phyloP scores from a whole-genome alignment of 2,329 filamentous ascomycete genomes.

The Aspergillus sp. region DNA sequence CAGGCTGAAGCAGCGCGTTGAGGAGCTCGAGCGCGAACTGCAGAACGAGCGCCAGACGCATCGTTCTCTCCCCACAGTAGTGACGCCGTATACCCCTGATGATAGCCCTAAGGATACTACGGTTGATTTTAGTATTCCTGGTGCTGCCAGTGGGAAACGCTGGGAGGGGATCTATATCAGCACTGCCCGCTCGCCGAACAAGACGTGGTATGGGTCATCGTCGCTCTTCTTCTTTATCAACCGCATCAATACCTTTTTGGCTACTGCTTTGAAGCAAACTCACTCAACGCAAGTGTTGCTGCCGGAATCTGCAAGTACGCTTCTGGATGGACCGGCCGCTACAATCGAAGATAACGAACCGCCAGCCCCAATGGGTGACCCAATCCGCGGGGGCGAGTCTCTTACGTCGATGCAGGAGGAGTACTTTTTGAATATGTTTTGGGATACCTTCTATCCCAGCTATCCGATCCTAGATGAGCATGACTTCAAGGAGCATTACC shows the following conservation, averaged over 20 bases:
- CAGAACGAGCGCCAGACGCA: conserved; percentile 14
- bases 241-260: conserved; percentile 42
- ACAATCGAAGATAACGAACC: too few species aligned
- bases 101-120: conserved; percentile 6
- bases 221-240: conserved; percentile 49
- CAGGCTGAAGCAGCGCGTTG: conserved; percentile 34
- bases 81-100: not conserved
- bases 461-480: conserved; percentile 21
- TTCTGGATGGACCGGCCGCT: too few species aligned
- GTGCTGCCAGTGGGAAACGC: conserved; percentile 19
- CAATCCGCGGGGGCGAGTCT: too few species aligned
- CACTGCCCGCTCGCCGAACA: conserved; percentile 28
- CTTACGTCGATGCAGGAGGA: conserved; percentile 18
- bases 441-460: conserved; percentile 20
- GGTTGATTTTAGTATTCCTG: conserved; percentile 8
- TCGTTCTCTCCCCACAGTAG: not conserved
- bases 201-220: conserved; percentile 46
- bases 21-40: conserved; percentile 35
- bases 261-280: conserved; percentile 7
- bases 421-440: conserved; percentile 20
- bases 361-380: too few species aligned
- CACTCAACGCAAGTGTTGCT: too few species aligned
- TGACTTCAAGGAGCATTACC: conserved; percentile 21
- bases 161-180: conserved; percentile 43
- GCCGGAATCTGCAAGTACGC: too few species aligned